phyloP scores from a whole-genome alignment of 2,329 filamentous ascomycete genomes.

The Apiospora kogelbergensis region DNA sequence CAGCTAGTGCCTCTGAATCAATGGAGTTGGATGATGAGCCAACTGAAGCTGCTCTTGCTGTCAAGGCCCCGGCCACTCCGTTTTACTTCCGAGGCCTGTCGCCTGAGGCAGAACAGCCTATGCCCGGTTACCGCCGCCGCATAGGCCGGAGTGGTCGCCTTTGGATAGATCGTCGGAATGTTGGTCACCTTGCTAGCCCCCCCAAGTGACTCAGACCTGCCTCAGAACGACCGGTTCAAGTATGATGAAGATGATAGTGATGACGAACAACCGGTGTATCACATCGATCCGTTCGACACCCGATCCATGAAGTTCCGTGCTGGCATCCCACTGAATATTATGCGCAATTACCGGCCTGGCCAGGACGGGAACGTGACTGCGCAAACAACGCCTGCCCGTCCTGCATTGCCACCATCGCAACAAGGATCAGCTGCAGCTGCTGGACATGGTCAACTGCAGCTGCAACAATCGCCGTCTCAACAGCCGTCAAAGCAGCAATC shows the following conservation, averaged over 20 bases:
- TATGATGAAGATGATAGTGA: conserved; percentile 79
- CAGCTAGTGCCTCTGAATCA: conserved; percentile 55
- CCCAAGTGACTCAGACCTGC: conserved; percentile 28
- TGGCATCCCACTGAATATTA: conserved; percentile 27
- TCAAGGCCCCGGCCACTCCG: conserved; percentile 32
- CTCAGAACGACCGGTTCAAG: conserved; percentile 72
- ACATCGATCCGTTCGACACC: conserved; percentile 70
- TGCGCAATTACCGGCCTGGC: conserved; percentile 36
- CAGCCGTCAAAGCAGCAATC: conserved; percentile 1
- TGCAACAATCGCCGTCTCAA: conserved; percentile 1
- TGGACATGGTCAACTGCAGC: neutral
- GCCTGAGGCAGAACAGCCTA: conserved; percentile 36
- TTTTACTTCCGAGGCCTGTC: conserved; percentile 47
- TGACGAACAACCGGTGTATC: conserved; percentile 75
- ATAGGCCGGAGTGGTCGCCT: conserved; percentile 81
- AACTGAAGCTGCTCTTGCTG: conserved; percentile 18
- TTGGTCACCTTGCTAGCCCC: conserved; percentile 23
- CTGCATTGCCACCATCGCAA: conserved; percentile 23
- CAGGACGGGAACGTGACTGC: conserved; percentile 31
- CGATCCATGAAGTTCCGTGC: conserved; percentile 60
- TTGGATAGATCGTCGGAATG: conserved; percentile 76
- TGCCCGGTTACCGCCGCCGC: conserved; percentile 76
- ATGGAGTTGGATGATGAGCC: conserved; percentile 55
- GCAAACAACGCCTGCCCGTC: conserved; percentile 20
- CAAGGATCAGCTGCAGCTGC: neutral